Evolutionary conservation across 202 grass and related monocot genomes (phyloP), one percentile per base, ranked within the genome.

Genomic region (Miscanthus sacchariflorus): DNA sequence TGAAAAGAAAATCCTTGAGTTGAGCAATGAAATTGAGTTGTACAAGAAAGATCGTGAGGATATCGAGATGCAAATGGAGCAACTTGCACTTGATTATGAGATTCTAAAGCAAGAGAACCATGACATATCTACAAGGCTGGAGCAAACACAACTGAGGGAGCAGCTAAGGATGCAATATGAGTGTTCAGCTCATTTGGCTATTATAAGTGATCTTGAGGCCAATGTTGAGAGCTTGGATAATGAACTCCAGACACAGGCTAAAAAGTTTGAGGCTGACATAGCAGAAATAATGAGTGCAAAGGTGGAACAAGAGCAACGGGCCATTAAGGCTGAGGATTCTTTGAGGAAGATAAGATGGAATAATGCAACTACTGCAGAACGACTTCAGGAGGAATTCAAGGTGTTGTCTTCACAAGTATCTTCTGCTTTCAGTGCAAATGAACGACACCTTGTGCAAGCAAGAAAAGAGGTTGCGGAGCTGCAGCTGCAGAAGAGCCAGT

Each of bases 51-150:
- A 97, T 9, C 92, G 93, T 46, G 97, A 99, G 80, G 94, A 97
- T n/a, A 87, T 97, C 0, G 97, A 99, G 90, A 95, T 99, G 97
- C 97, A 99, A 89, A 99, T 99, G 94, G 97, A 99, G 79, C 97
- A 99, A 76, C 90, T 99, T 81, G 97, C 94, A 83, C 91, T 99
- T 83, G 97, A 99, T 71, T 99, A 99, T 36, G 97, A 99, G 91
- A 99, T 99, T 88, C 52, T 99, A 73, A 99, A 99, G 72, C 97
- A 99, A 90, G 97, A 99, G 88, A 97, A 97, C 88, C 97, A 99
- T 88, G 97, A 99, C 66, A 87, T 97, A 58, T 90, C 97, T 86
- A 82, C 84, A 8, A 96, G 88, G 85, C 82, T 99, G 28, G 97
- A 99, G 92, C 94, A 99, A 86, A 91, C 88, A 36, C 93, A 97